Evolutionary conservation across 1,284 basidiomycete species (phyloP).

Genomic region (Cryptococcus hybrid): DNA sequence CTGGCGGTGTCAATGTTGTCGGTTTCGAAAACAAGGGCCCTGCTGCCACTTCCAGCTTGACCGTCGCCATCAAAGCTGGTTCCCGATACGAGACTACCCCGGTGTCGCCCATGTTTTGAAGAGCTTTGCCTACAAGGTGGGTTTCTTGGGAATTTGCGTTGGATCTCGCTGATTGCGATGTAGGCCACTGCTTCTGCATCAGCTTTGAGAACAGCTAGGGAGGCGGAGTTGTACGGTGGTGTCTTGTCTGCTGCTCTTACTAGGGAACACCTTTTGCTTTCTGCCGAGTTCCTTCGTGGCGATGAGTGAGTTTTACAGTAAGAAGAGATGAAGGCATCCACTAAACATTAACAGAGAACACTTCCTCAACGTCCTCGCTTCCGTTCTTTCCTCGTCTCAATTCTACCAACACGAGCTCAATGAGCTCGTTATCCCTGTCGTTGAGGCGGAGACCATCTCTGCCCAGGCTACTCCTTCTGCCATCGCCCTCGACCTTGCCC

Average conservation of each 20-base stretch:
- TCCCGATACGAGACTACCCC: slow-evolving; percentile 77
- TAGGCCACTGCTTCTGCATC: slow-evolving; percentile 79
- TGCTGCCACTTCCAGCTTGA: slow-evolving; percentile 68
- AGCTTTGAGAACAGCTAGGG: slow-evolving; percentile 84
- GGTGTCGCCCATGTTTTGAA: slow-evolving; percentile 89
- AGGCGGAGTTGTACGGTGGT: slow-evolving; percentile 92
- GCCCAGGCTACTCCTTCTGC: slow-evolving; percentile 64
- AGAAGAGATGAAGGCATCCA: background rate
- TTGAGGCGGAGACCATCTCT: slow-evolving; percentile 66
- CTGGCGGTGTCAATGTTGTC: slow-evolving; percentile 77
- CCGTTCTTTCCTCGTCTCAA: slow-evolving; percentile 75
- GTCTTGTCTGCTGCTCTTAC: slow-evolving; percentile 81
- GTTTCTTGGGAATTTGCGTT: slow-evolving; percentile 12
- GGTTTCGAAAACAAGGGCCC: slow-evolving; percentile 73
- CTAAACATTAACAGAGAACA: slow-evolving; percentile 59
- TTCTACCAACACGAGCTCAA: slow-evolving; percentile 81
- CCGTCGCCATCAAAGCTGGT: slow-evolving; percentile 87
- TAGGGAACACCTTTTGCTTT: slow-evolving; percentile 87
- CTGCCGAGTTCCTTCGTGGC: slow-evolving; percentile 91
- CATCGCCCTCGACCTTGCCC: slow-evolving; percentile 67
- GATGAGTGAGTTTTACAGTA: slow-evolving; percentile 85
- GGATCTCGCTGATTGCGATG: background rate
- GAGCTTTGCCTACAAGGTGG: slow-evolving; percentile 96
- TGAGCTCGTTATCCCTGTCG: slow-evolving; percentile 77
- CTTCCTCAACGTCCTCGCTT: slow-evolving; percentile 83